phyloP scores from a whole-genome alignment of 768 basidiomycete genomes.

The Rubroboletus pulcherrimus region DNA sequence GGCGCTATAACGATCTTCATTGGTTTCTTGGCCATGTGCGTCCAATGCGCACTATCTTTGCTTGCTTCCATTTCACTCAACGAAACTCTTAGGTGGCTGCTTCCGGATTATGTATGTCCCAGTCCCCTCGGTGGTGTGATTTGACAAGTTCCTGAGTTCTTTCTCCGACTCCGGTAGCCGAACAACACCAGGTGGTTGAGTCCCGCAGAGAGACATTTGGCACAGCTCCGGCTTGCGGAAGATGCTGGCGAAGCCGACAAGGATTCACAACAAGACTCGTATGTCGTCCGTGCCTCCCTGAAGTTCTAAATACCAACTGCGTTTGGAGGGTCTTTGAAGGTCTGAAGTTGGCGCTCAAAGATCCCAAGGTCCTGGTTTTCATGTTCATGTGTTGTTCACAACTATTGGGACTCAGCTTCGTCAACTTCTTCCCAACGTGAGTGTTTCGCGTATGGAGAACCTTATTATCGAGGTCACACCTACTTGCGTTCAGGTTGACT shows the following conservation, averaged over 20 bases:
- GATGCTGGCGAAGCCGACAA: slow-evolving; percentile 66
- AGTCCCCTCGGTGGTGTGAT: background rate
- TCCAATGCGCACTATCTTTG: background rate
- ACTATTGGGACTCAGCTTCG: slow-evolving; percentile 55
- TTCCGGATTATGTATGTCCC: slow-evolving; percentile 55
- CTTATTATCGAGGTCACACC: background rate
- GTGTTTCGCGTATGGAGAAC: slow-evolving; percentile 4
- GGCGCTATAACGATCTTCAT: slow-evolving; percentile 61
- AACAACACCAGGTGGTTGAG: slow-evolving; percentile 61
- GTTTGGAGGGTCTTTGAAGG: slow-evolving; percentile 16
- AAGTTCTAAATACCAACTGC: background rate
- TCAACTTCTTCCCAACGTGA: slow-evolving; percentile 57
- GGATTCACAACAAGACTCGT: slow-evolving; percentile 58
- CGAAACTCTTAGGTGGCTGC: slow-evolving; percentile 41
- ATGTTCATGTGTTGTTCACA: slow-evolving; percentile 51
- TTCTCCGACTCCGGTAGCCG: slow-evolving; percentile 37
- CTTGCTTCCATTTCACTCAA: background rate
- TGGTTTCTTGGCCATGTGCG: slow-evolving; percentile 52
- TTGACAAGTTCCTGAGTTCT: background rate
- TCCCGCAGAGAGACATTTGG: slow-evolving; percentile 48
- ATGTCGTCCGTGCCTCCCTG: slow-evolving; percentile 19
- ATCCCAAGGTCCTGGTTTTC: slow-evolving; percentile 52
- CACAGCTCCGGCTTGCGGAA: slow-evolving; percentile 62
- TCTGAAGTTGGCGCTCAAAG: slow-evolving; percentile 51
- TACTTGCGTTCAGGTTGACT: slow-evolving; percentile 39